Evolutionary conservation across 306 rosid species (phyloP).

Genomic region (Dryas drummondii): DNA sequence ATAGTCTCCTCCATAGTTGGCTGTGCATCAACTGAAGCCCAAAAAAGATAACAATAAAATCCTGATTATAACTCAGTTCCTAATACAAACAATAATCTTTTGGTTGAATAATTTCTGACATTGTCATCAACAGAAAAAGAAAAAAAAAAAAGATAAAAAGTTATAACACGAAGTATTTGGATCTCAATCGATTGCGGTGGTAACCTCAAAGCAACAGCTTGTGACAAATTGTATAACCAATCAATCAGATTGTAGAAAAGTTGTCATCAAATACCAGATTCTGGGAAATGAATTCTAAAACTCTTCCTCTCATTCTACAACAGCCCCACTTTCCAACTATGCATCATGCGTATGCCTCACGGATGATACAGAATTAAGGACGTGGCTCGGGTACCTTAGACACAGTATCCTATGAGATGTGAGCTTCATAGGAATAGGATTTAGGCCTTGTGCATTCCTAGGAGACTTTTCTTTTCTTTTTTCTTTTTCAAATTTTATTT

Average conservation of each 20-base stretch:
- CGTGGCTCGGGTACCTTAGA: too few relatives aligned
- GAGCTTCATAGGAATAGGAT: too few relatives aligned
- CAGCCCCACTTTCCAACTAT: too few relatives aligned
- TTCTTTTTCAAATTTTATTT: not conserved
- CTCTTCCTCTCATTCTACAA: not conserved
- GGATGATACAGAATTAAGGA: too few relatives aligned
- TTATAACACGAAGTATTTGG: not conserved
- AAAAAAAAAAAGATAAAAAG: not conserved
- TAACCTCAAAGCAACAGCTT: not conserved
- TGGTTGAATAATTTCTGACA: not conserved
- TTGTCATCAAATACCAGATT: not conserved
- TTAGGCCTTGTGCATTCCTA: not conserved
- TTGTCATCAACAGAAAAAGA: not conserved
- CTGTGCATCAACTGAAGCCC: slow-evolving; percentile 80
- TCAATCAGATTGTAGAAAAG: not conserved
- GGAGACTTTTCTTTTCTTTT: not conserved
- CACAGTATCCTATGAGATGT: too few relatives aligned
- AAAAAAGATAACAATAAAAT: slow-evolving; percentile 18
- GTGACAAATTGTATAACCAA: not conserved
- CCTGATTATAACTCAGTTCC: not conserved
- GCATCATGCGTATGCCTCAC: too few relatives aligned
- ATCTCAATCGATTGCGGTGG: not conserved
- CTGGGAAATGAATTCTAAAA: not conserved
- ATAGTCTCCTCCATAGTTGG: slow-evolving; percentile 93
- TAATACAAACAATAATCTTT: not conserved